Evolutionary conservation across 2,329 filamentous ascomycete genomes (phyloP).

Genomic region (Diaporthe sp.): DNA sequence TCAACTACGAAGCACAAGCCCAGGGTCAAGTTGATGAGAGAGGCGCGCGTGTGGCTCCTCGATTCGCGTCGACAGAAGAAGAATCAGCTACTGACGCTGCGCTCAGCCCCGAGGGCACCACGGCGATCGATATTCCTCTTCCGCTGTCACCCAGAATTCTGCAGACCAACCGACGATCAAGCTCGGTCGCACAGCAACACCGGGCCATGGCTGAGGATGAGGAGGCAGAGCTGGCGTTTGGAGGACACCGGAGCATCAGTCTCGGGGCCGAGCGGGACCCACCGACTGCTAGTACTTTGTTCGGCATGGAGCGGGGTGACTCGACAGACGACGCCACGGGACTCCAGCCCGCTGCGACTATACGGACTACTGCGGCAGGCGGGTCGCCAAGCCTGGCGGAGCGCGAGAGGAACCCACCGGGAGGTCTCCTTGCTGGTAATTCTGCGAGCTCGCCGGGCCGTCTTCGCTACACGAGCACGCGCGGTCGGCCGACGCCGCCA

Average conservation of each 20-base stretch:
- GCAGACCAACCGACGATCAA: constrained; percentile 72
- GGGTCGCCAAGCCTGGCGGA: constrained; percentile 56
- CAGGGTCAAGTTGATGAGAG: constrained; percentile 48
- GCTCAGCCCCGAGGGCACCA: constrained; percentile 67
- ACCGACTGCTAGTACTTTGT: constrained; percentile 74
- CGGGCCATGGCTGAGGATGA: constrained; percentile 69
- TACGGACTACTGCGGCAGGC: constrained; percentile 55
- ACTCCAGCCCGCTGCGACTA: constrained; percentile 60
- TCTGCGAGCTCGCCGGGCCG: constrained; percentile 61
- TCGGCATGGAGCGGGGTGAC: constrained; percentile 60
- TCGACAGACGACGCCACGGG: constrained; percentile 50
- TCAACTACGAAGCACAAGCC: constrained; percentile 69
- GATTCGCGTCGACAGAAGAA: constrained; percentile 46
- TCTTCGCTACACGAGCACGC: constrained; percentile 58
- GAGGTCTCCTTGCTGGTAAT: constrained; percentile 45
- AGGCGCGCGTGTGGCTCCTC: constrained; percentile 47
- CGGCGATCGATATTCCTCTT: constrained; percentile 80
- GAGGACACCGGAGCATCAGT: constrained; percentile 76
- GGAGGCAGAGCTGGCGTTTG: constrained; percentile 72
- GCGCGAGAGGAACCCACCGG: constrained; percentile 61
- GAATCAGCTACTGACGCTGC: constrained; percentile 54
- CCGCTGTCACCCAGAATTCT: constrained; percentile 76
- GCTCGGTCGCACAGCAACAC: constrained; percentile 77
- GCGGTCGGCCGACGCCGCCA: constrained; percentile 57
- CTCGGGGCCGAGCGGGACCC: constrained; percentile 75